Percentiles rank a stretch among this genome's conserved stretches.
phyloP scores from a whole-genome alignment of 1,284 basidiomycete species.

The Anthracocystis panici-leucophaei region DNA sequence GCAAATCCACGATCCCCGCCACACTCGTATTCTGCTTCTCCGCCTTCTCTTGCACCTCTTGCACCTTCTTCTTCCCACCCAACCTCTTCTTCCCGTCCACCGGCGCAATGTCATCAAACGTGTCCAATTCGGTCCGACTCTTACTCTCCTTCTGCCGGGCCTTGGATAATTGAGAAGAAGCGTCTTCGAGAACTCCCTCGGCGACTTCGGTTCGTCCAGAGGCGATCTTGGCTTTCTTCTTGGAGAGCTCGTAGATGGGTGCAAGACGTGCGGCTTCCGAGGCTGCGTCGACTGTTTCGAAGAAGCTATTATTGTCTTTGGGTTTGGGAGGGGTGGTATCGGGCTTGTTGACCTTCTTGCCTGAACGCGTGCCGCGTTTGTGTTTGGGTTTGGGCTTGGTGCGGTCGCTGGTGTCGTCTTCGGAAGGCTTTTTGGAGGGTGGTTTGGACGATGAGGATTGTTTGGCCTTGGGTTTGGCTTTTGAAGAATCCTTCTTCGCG shows the following conservation, averaged over 20 bases:
- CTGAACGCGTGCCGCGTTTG: conserved; percentile 35
- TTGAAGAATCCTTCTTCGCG: conserved; percentile 12
- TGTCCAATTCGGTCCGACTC: conserved; percentile 21
- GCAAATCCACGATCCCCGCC: conserved; percentile 34
- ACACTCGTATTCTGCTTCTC: conserved; percentile 35
- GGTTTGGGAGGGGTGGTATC: background rate
- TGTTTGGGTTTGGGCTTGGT: conserved; percentile 31
- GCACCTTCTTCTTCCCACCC: conserved; percentile 2
- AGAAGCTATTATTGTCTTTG: conserved; percentile 17
- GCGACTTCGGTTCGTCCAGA: conserved; percentile 39
- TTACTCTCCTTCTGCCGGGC: conserved; percentile 29
- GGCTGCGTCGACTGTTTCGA: conserved; percentile 44
- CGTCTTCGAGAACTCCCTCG: conserved; percentile 46
- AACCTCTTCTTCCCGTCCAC: background rate
- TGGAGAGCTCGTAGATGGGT: conserved; percentile 41
- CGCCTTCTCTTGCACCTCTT: conserved; percentile 6
- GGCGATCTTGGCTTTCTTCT: conserved; percentile 42
- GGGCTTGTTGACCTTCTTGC: conserved; percentile 37
- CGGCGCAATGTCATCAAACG: conserved; percentile 22
- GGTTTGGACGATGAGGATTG: background rate
- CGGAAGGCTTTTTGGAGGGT: conserved; percentile 1
- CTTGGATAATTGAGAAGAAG: conserved; percentile 19
- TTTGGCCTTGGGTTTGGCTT: conserved; percentile 18
- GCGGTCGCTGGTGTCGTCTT: conserved; percentile 12
- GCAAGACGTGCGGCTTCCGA: conserved; percentile 34